Evolutionary conservation across 2,329 filamentous ascomycete genomes (phyloP).

Genomic region (Chaetomiaceae sp.): DNA sequence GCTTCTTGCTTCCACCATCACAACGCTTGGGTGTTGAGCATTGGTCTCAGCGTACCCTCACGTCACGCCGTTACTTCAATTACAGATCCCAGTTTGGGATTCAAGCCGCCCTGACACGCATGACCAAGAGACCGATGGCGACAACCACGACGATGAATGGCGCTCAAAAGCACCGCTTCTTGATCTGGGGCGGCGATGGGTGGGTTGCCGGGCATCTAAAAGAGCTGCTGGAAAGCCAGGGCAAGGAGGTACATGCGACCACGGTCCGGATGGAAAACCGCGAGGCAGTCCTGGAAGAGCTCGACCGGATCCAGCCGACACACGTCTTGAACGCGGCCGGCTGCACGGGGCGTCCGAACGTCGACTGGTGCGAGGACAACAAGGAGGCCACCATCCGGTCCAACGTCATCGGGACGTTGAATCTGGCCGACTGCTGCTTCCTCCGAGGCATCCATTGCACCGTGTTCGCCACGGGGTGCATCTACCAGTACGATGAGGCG

Average conservation of each 20-base stretch:
- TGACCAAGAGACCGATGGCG: conserved; percentile 28
- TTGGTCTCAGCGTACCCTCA: too few species aligned
- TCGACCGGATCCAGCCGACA: conserved; percentile 57
- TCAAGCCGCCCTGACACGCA: too few species aligned
- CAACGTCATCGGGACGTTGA: conserved; percentile 62
- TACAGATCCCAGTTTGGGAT: too few species aligned
- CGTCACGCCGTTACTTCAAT: too few species aligned
- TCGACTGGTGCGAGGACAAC: conserved; percentile 69
- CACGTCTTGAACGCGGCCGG: conserved; percentile 65
- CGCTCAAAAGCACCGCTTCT: conserved; percentile 41
- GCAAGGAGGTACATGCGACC: conserved; percentile 57
- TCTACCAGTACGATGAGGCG: conserved; percentile 59
- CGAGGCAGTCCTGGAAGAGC: conserved; percentile 50
- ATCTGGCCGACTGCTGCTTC: conserved; percentile 58
- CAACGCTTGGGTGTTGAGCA: too few species aligned
- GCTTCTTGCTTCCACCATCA: too few species aligned
- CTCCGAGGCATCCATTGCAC: conserved; percentile 57
- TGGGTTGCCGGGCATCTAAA: conserved; percentile 62
- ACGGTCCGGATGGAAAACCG: conserved; percentile 63
- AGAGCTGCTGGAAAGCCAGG: conserved; percentile 51
- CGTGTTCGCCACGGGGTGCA: conserved; percentile 64
- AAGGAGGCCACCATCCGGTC: conserved; percentile 63
- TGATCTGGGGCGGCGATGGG: conserved; percentile 62
- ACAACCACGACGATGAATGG: conserved; percentile 29
- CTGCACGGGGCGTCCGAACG: conserved; percentile 62